phyloP scores from a whole-genome alignment of 106 monocot species.

The Allium sativum region DNA sequence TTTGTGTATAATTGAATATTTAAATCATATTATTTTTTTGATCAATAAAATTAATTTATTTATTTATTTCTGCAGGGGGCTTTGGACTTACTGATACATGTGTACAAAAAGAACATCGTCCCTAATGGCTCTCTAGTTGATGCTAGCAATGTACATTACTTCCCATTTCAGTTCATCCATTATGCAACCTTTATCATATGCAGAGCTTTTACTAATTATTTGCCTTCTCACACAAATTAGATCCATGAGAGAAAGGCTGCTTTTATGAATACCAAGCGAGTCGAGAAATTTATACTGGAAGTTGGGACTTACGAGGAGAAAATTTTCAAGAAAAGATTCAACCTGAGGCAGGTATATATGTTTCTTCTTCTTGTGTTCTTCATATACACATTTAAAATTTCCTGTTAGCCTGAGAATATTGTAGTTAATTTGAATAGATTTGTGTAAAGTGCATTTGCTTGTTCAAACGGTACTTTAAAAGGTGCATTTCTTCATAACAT shows the following conservation, averaged over 20 bases:
- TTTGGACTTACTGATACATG: slow-evolving; percentile 36
- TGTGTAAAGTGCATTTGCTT: too few species aligned
- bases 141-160: slow-evolving; percentile 17
- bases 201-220: background rate
- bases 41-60: background rate
- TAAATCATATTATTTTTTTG: background rate
- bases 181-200: too few species aligned
- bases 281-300: slow-evolving; percentile 29
- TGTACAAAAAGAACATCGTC: slow-evolving; percentile 38
- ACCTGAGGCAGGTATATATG: slow-evolving; percentile 20
- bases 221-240: slow-evolving; percentile 4
- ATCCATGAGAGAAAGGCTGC: slow-evolving; percentile 25
- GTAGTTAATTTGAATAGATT: too few species aligned
- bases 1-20: background rate
- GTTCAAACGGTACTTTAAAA: background rate
- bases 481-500: background rate
- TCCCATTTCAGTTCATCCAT: too few species aligned
- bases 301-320: slow-evolving; percentile 27
- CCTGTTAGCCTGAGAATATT: too few species aligned
- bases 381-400: background rate
- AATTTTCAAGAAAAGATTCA: slow-evolving; percentile 29
- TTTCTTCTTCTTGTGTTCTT: background rate
- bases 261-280: slow-evolving; percentile 24
- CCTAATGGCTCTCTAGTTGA: slow-evolving; percentile 36
- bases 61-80: slow-evolving; percentile 1